Percentiles rank a stretch among this genome's conserved stretches.
These are phyloP conservation scores for Skeletonema grethae DNA, from an alignment of 108 stramenopile species.

Conservation along the genomic window DNA sequence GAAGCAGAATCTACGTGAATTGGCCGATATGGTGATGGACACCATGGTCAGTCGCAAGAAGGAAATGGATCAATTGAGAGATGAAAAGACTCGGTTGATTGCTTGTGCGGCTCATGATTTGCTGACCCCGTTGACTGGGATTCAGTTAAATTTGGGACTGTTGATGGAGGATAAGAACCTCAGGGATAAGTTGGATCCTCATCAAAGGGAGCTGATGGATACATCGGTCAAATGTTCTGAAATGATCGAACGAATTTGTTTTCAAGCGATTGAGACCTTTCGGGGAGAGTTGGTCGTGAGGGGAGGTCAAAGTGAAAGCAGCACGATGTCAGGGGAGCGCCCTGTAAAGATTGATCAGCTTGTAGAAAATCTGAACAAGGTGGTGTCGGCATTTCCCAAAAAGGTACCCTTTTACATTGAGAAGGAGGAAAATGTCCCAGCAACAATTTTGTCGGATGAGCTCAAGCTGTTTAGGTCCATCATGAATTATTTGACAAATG, in stretches of 20 bases:
- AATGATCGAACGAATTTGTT: slow-evolving; percentile 72
- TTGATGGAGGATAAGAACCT: slow-evolving; percentile 63
- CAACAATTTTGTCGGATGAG: slow-evolving; percentile 56
- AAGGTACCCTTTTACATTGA: slow-evolving; percentile 56
- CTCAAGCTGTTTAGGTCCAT: slow-evolving; percentile 67
- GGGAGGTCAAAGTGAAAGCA: slow-evolving; percentile 13
- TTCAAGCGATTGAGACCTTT: slow-evolving; percentile 68
- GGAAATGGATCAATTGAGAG: slow-evolving; percentile 32
- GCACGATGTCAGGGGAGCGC: slow-evolving; percentile 9
- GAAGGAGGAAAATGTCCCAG: slow-evolving; percentile 53
- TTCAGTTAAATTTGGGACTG: slow-evolving; percentile 63
- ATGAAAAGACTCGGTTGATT: slow-evolving; percentile 64
- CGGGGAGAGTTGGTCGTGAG: slow-evolving; percentile 37
- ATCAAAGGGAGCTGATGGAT: slow-evolving; percentile 64
- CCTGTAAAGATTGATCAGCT: slow-evolving; percentile 42
- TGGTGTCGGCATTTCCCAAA: slow-evolving; percentile 67
- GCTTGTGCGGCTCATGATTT: slow-evolving; percentile 84
- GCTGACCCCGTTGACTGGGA: slow-evolving; percentile 73
- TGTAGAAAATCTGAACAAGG: slow-evolving; percentile 51
- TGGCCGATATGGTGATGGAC: slow-evolving; percentile 68
- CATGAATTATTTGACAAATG: slow-evolving; percentile 79
- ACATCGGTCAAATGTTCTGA: slow-evolving; percentile 55
- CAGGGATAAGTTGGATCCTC: slow-evolving; percentile 27
- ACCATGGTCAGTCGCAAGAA: slow-evolving; percentile 57
- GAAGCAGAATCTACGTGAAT: slow-evolving; percentile 71